A percentile compares a stretch with the other conserved stretches of the same genome.
Conservation (phyloP, 345 rosid species). For the Conringia planisiliqua region DNA sequence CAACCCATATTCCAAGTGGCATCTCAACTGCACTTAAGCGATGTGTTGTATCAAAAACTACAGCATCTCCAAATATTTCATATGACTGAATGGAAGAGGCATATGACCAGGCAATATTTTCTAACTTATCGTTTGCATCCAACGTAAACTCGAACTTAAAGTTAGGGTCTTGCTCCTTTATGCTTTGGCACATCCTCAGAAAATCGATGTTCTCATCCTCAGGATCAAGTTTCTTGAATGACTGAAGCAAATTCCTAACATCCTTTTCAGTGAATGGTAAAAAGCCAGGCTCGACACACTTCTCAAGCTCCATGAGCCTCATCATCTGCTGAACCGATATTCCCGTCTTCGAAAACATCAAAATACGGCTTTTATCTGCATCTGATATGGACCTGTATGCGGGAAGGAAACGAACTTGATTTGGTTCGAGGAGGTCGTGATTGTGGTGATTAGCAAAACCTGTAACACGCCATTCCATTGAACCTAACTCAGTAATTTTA, state of each 20-base stretch:
- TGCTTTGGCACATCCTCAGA: slow-evolving; percentile 82
- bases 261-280: slow-evolving; percentile 95
- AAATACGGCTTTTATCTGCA: slow-evolving; percentile 79
- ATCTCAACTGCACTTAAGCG: slow-evolving; percentile 84
- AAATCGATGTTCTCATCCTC: slow-evolving; percentile 90
- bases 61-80: slow-evolving; percentile 90
- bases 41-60: slow-evolving; percentile 91
- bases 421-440: slow-evolving; percentile 85
- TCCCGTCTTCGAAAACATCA: slow-evolving; percentile 97
- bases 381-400: slow-evolving; percentile 92
- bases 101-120: slow-evolving; percentile 92
- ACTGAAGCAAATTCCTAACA: slow-evolving; percentile 93
- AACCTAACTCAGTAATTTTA: slow-evolving; percentile 67
- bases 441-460: slow-evolving; percentile 89
- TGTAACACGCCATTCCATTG: slow-evolving; percentile 88
- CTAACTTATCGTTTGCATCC: slow-evolving; percentile 63
- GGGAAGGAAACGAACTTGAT: slow-evolving; percentile 95
- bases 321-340: slow-evolving; percentile 98
- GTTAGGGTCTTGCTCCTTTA: slow-evolving; percentile 88
- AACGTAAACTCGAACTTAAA: slow-evolving; percentile 77
- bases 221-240: slow-evolving; percentile 74
- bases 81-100: slow-evolving; percentile 83
- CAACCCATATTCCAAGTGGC: slow-evolving; percentile 99
- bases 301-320: slow-evolving; percentile 98
- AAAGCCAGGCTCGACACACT: slow-evolving; percentile 92